Evolutionary conservation across 2,329 filamentous ascomycete species (phyloP).

Genomic region (Phyllosticta ampelicida): DNA sequence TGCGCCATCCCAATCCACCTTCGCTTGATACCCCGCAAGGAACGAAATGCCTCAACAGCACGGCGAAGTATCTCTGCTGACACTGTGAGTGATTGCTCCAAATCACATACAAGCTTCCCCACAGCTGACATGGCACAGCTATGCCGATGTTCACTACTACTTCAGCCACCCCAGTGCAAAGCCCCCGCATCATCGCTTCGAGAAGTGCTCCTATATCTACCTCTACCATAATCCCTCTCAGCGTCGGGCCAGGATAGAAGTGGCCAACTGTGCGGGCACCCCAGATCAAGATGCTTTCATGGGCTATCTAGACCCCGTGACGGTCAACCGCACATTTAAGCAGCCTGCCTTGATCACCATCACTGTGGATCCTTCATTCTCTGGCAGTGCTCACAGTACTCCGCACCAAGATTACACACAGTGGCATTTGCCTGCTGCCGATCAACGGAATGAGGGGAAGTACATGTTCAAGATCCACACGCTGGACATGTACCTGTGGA

Average conservation of each 20-base stretch:
- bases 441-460: constrained; percentile 62
- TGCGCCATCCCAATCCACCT: neutral
- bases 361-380: constrained; percentile 41
- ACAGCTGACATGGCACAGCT: constrained; percentile 40
- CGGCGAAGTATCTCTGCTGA: constrained; percentile 37
- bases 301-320: constrained; percentile 56
- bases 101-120: neutral
- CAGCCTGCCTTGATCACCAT: constrained; percentile 62
- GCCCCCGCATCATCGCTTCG: constrained; percentile 70
- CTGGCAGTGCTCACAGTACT: constrained; percentile 26
- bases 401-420: constrained; percentile 41
- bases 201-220: constrained; percentile 70
- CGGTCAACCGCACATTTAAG: constrained; percentile 60
- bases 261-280: constrained; percentile 64
- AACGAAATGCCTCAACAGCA: constrained; percentile 35
- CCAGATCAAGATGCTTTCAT: constrained; percentile 71
- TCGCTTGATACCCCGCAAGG: neutral
- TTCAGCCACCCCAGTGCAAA: constrained; percentile 56
- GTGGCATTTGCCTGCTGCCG: constrained; percentile 67
- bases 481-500: constrained; percentile 73
- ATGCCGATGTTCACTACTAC: constrained; percentile 70
- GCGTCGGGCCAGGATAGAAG: constrained; percentile 58
- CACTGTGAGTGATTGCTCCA: constrained; percentile 30
- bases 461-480: constrained; percentile 71
- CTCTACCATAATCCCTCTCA: constrained; percentile 63